Evolutionary conservation across 2,329 filamentous ascomycete species (phyloP), one percentile per base, ranked within the genome.

Genomic region (Chaetomiaceae sp.): DNA sequence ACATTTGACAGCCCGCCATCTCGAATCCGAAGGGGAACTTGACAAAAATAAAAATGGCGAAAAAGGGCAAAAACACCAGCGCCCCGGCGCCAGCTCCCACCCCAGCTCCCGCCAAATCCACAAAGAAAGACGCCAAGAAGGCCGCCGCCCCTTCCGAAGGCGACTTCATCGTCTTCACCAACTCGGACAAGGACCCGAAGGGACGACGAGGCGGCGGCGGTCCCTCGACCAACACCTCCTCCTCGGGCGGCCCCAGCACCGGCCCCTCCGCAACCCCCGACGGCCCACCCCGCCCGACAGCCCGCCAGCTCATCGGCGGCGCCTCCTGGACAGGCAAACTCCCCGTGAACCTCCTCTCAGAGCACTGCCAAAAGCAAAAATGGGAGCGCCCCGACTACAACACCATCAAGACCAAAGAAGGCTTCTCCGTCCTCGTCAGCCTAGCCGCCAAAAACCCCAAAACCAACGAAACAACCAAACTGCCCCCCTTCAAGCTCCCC

Each of bases 241-340:
- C 25, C 25, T 27, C 25, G 1, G 57, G 57, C 34, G 56, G 56
- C 21, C 23, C 27, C 41, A 39, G 27, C 20, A 42, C 25, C 20
- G 35, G 34, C 40, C 51, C 46, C 23, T 19, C 45, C 12, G 19
- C 45, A 27, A 10, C 23, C 62, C 53, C 51, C 23, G 55, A 57
- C 2, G 75, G 69, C 0, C 76, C 76, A 3, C 78, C 78, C 0
- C 81, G 83, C 60, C 82, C 80, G 13, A 83, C 83, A 2, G 78
- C 79, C 39, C 85, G 86, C 68, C 89, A 95, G 60, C 74, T 99
- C 58, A 95, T 99, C 63, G 93, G 90, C 37, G 93, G 93, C 43
- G 83, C 89, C 52, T 96, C 90, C 60, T 99, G 93, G 93, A 99
- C 93, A 0, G 93, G 93, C 35, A 99, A 99, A 68, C 74, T 99